A percentile compares a stretch with the other conserved stretches of the same genome.
Conservation (phyloP, 164 flowering plant genomes). For the Malania oleifera region DNA sequence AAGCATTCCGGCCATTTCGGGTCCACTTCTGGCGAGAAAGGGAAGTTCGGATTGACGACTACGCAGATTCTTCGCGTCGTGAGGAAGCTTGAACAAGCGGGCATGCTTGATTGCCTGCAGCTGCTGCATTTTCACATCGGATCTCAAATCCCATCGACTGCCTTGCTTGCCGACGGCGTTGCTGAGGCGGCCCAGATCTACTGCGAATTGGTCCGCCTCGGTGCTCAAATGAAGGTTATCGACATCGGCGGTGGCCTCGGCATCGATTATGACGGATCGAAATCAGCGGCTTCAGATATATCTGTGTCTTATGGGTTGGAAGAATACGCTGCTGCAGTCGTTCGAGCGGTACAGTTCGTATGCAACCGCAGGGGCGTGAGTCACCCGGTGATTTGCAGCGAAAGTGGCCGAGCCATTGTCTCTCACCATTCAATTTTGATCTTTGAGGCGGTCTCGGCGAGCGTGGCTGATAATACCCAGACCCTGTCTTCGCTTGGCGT, state of each 20-base stretch:
- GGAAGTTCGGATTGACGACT: slow-evolving; percentile 86
- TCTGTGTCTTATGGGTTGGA: slow-evolving; percentile 76
- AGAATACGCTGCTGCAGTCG: slow-evolving; percentile 85
- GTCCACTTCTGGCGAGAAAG: slow-evolving; percentile 98
- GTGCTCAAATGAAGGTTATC: slow-evolving; percentile 76
- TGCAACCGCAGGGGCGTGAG: slow-evolving; percentile 70
- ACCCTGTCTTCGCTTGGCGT: slow-evolving; percentile 20
- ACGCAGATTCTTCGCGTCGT: slow-evolving; percentile 71
- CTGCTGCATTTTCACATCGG: slow-evolving; percentile 94
- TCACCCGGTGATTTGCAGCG: slow-evolving; percentile 89
- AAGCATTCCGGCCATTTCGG: slow-evolving; percentile 97
- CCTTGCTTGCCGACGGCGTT: slow-evolving; percentile 70
- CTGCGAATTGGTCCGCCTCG: slow-evolving; percentile 85
- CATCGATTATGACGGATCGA: slow-evolving; percentile 90
- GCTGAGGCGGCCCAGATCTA: slow-evolving; percentile 89
- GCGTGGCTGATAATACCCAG: slow-evolving; percentile 16
- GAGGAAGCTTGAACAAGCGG: slow-evolving; percentile 50
- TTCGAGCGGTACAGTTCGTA: slow-evolving; percentile 47
- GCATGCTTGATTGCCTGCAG: slow-evolving; percentile 85
- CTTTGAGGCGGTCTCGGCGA: slow-evolving; percentile 77
- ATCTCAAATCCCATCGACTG: slow-evolving; percentile 89
- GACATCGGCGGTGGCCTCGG: slow-evolving; percentile 98
- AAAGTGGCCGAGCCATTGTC: slow-evolving; percentile 94
- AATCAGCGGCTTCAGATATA: slow-evolving; percentile 65
- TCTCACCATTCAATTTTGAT: slow-evolving; percentile 90